Evolutionary conservation across 352 stramenopile genomes (phyloP).

Genomic region (Globisporangium barbulae): DNA sequence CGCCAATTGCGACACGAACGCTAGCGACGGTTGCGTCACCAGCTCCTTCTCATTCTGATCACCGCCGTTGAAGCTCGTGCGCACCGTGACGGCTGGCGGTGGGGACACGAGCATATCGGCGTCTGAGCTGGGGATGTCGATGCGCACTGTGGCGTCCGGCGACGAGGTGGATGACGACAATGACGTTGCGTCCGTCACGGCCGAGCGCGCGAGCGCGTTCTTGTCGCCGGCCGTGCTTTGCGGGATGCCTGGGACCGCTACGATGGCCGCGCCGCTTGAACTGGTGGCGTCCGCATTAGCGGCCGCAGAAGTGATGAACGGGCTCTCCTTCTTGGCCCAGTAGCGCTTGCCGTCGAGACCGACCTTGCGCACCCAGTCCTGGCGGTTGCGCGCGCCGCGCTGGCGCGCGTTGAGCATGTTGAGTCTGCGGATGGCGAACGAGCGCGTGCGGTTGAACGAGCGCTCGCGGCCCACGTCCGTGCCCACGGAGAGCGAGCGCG

Average conservation of each 20-base stretch:
- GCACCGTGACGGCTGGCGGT: conserved; percentile 18
- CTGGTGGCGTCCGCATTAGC: not conserved
- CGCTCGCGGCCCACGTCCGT: conserved; percentile 44
- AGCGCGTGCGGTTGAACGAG: conserved; percentile 84
- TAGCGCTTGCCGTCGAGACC: conserved; percentile 79
- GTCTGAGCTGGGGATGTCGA: conserved; percentile 39
- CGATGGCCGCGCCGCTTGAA: conserved; percentile 2
- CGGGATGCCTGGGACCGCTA: conserved; percentile 3
- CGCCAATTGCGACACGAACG: conserved; percentile 83
- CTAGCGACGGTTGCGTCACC: conserved; percentile 76
- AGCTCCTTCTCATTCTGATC: conserved; percentile 47
- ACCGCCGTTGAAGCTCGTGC: not conserved
- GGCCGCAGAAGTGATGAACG: conserved; percentile 22
- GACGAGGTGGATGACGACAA: conserved; percentile 16
- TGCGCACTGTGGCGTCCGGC: conserved; percentile 21
- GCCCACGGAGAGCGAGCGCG: conserved; percentile 32
- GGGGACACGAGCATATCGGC: conserved; percentile 42
- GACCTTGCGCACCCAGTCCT: conserved; percentile 85
- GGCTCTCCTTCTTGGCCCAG: conserved; percentile 72
- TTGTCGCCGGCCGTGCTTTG: conserved; percentile 7
- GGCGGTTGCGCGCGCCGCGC: conserved; percentile 71
- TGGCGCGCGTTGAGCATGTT: conserved; percentile 87
- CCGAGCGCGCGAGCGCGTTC: conserved; percentile 14
- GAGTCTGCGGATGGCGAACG: conserved; percentile 82
- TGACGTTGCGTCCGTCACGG: conserved; percentile 15